Evolutionary conservation across 768 basidiomycete species (phyloP).

Genomic region (Trametes villosa): DNA sequence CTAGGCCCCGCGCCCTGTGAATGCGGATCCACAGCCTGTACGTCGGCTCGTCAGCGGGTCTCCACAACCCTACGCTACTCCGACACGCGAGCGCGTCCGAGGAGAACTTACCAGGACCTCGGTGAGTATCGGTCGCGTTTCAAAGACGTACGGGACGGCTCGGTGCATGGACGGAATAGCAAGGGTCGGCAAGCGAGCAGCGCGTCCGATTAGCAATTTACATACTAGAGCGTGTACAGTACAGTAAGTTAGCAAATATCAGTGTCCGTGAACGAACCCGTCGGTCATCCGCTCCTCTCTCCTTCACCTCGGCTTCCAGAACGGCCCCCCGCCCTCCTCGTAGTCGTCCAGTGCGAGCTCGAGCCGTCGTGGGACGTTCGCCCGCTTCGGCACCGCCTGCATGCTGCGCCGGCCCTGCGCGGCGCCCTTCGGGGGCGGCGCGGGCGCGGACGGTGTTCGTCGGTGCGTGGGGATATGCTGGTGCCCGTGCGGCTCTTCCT

Average conservation of each 20-base stretch:
- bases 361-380: neutral
- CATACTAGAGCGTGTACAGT: constrained; percentile 20
- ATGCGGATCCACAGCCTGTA: too few species aligned
- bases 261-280: constrained; percentile 8
- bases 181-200: neutral
- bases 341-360: constrained; percentile 20
- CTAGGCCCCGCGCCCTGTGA: too few species aligned
- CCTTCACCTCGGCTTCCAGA: constrained; percentile 22
- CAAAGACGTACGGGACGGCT: too few species aligned
- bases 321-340: constrained; percentile 12
- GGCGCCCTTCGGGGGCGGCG: constrained; percentile 15
- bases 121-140: too few species aligned
- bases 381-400: constrained; percentile 29
- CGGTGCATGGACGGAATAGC: neutral
- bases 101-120: too few species aligned
- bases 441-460: constrained; percentile 15
- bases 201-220: constrained; percentile 12
- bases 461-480: constrained; percentile 14
- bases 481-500: constrained; percentile 32
- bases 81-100: too few species aligned
- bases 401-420: constrained; percentile 18
- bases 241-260: too few species aligned
- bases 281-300: neutral
- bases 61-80: too few species aligned
- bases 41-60: too few species aligned